Percentiles rank a stretch among this genome's conserved stretches.
These are phyloP conservation scores for Kodamaea kaohsiungensis DNA, from an alignment of 805 yeast genomes.

Conservation along the genomic window DNA sequence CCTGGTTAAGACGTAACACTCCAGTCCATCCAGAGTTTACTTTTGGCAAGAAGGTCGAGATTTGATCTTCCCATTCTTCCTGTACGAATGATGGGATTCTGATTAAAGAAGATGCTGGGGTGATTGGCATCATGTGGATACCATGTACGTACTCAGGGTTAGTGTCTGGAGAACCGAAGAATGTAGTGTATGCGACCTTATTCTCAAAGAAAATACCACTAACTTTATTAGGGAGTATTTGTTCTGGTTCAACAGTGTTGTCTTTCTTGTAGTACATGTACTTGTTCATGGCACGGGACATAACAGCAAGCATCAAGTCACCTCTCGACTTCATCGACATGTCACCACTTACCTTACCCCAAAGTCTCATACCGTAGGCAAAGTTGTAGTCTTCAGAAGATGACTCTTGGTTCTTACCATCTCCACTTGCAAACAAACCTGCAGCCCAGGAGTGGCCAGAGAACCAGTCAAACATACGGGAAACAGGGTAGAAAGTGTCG, in stretches of 20 bases:
- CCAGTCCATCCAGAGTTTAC: conserved; percentile 70
- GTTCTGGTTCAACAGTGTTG: conserved; percentile 19
- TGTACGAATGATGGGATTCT: conserved; percentile 21
- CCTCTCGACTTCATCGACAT: conserved; percentile 26
- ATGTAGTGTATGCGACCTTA: conserved; percentile 25
- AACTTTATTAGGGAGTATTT: conserved; percentile 21
- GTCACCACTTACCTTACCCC: conserved; percentile 24
- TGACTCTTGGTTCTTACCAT: conserved; percentile 26
- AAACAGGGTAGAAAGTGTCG: conserved; percentile 24
- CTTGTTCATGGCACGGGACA: conserved; percentile 21
- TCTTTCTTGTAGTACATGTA: conserved; percentile 21
- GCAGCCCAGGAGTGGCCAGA: conserved; percentile 30
- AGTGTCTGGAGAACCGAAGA: conserved; percentile 19
- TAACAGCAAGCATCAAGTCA: conserved; percentile 24
- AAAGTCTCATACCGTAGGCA: conserved; percentile 27
- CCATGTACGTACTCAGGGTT: conserved; percentile 26
- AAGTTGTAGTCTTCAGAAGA: conserved; percentile 27
- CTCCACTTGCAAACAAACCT: conserved; percentile 20
- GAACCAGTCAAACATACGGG: conserved; percentile 27
- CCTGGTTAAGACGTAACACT: conserved; percentile 45
- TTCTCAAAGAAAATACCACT: conserved; percentile 26
- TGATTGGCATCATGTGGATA: conserved; percentile 28
- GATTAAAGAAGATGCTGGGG: conserved; percentile 24
- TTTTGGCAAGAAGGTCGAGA: conserved; percentile 32
- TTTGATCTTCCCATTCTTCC: conserved; percentile 24